Percentiles rank a stretch among this genome's conserved stretches.
phyloP scores from a whole-genome alignment of 305 asterid genomes.

The Fraxinus sp. region DNA sequence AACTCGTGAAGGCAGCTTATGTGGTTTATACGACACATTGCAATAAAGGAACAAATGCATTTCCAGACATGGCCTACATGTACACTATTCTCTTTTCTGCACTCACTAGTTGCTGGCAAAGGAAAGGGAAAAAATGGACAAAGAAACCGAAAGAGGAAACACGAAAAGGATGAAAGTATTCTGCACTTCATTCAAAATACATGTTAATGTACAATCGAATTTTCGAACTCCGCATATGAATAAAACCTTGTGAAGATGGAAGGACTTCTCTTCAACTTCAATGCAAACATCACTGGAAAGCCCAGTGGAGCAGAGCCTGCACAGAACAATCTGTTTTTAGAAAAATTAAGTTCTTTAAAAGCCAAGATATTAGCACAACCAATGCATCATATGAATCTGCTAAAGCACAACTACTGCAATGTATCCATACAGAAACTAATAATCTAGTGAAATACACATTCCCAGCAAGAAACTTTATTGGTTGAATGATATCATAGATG shows the following conservation, averaged over 20 bases:
- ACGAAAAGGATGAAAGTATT: neutral
- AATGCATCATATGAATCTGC: neutral
- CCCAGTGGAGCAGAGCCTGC: slow-evolving; percentile 53
- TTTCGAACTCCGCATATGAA: neutral
- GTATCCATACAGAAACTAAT: neutral
- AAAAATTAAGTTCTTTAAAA: slow-evolving; percentile 3
- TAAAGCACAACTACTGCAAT: neutral
- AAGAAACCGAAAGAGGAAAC: neutral
- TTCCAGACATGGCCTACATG: neutral
- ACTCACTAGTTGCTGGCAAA: neutral
- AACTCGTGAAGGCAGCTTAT: neutral
- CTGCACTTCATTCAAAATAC: neutral
- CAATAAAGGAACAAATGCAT: neutral
- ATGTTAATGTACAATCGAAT: neutral
- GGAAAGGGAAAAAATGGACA: neutral
- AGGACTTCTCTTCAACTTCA: slow-evolving; percentile 42
- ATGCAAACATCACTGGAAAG: slow-evolving; percentile 52
- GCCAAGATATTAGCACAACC: neutral
- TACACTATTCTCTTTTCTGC: neutral
- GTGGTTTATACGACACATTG: neutral
- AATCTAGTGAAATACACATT: neutral
- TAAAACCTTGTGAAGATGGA: slow-evolving; percentile 60
- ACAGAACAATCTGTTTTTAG: neutral
- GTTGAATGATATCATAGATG: neutral
- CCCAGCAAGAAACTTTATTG: neutral